phyloP scores from a whole-genome alignment of 2,329 filamentous ascomycete species.

The Leptodontidium sp. region DNA sequence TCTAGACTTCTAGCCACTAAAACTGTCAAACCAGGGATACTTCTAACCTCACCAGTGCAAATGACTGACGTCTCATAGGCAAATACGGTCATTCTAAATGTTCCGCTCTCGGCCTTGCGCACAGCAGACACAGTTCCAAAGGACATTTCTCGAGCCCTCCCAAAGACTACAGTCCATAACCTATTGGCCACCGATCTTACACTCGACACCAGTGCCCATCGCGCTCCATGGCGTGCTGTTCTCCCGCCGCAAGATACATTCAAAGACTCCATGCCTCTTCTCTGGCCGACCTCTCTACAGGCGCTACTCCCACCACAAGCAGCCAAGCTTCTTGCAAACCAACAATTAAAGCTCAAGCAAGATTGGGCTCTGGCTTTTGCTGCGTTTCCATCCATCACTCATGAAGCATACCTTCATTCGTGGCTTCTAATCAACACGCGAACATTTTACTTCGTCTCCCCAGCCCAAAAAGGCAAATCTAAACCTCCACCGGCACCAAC shows the following conservation, averaged over 20 bases:
- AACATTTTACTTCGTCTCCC: conserved; percentile 62
- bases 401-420: conserved; percentile 57
- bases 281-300: conserved; percentile 57
- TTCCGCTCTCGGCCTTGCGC: conserved; percentile 70
- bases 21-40: not conserved
- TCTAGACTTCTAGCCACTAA: not conserved
- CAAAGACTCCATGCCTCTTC: conserved; percentile 61
- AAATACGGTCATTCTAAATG: conserved; percentile 67
- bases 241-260: conserved; percentile 73
- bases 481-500: conserved; percentile 43
- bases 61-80: conserved; percentile 50
- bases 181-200: conserved; percentile 75
- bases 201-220: conserved; percentile 57
- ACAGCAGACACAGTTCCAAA: conserved; percentile 67
- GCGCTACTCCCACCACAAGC: conserved; percentile 56
- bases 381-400: conserved; percentile 51
- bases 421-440: conserved; percentile 70
- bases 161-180: conserved; percentile 69
- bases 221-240: conserved; percentile 68
- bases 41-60: not conserved
- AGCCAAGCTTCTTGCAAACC: conserved; percentile 58
- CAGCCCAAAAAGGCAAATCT: conserved; percentile 22
- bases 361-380: conserved; percentile 57
- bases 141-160: conserved; percentile 60
- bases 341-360: conserved; percentile 59